These are phyloP conservation scores for Orbilia blumenaviensis DNA, from an alignment of 2,329 filamentous ascomycete species.

Conservation along the genomic window DNA sequence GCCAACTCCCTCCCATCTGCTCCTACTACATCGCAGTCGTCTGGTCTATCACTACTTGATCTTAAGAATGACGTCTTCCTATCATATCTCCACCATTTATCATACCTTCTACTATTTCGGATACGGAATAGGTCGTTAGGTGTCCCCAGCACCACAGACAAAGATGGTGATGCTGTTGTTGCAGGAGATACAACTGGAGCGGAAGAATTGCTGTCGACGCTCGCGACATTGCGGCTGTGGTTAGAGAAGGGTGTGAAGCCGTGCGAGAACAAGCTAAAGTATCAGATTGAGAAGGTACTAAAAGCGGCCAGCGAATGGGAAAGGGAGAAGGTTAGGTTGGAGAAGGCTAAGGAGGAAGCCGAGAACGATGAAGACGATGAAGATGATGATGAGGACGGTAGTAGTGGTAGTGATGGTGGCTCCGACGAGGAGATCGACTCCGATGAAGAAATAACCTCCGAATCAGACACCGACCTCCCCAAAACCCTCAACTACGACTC, in stretches of 20 bases:
- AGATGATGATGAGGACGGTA: conserved; percentile 60
- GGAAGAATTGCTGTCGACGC: conserved; percentile 79
- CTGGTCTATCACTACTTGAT: conserved; percentile 92
- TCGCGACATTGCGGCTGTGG: conserved; percentile 91
- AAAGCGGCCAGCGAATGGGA: conserved; percentile 82
- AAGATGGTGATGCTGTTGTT: conserved; percentile 60
- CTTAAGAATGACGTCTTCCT: conserved; percentile 97
- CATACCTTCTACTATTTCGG: conserved; percentile 85
- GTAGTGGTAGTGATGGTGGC: conserved; percentile 55
- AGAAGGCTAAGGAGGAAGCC: conserved; percentile 55
- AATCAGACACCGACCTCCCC: conserved; percentile 38
- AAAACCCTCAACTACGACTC: conserved; percentile 54
- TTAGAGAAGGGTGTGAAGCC: conserved; percentile 91
- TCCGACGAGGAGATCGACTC: conserved; percentile 26
- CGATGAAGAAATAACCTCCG: conserved; percentile 49
- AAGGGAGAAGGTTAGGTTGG: conserved; percentile 61
- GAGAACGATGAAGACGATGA: conserved; percentile 58
- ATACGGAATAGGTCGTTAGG: conserved; percentile 66
- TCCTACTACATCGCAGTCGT: conserved; percentile 71
- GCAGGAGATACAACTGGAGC: conserved; percentile 62
- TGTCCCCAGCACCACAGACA: not conserved
- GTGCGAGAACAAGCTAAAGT: conserved; percentile 87
- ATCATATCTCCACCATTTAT: conserved; percentile 92
- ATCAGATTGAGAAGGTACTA: conserved; percentile 94
- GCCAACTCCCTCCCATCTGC: conserved; percentile 62